These are phyloP conservation scores for Rhododendron ferrugineum DNA, from an alignment of 148 eudicot genomes.

Conservation along the genomic window DNA sequence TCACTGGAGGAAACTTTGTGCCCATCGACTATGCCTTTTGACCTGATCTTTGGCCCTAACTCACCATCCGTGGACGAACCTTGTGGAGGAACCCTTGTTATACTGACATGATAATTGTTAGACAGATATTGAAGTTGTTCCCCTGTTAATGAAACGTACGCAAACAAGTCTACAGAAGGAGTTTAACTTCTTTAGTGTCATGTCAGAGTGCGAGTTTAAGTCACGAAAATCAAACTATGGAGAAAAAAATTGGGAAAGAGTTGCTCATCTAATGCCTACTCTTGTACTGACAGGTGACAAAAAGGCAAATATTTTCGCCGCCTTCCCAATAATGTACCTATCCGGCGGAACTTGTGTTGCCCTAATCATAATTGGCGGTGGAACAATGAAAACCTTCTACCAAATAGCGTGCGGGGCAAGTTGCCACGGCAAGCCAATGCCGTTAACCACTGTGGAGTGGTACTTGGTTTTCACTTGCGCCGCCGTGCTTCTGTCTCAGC, in stretches of 20 bases:
- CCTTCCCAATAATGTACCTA: slow-evolving; percentile 17
- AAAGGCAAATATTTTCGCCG: slow-evolving; percentile 9
- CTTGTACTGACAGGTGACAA: not conserved
- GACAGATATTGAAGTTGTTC: no score
- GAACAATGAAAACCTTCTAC: slow-evolving; percentile 16
- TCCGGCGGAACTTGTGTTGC: slow-evolving; percentile 18
- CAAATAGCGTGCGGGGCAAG: slow-evolving; percentile 12
- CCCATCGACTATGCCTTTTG: no score
- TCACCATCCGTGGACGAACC: no score
- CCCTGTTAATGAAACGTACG: not conserved
- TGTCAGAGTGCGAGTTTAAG: not conserved
- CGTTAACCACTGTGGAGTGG: slow-evolving; percentile 13
- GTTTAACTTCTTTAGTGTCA: not conserved
- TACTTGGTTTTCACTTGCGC: slow-evolving; percentile 15
- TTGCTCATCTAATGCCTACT: not conserved
- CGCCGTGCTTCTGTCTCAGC: slow-evolving; percentile 15
- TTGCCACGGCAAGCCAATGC: not conserved
- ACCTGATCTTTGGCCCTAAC: no score
- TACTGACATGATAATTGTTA: no score
- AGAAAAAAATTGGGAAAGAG: not conserved
- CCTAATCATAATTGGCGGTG: slow-evolving; percentile 10
- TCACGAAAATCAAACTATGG: not conserved
- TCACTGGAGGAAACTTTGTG: no score
- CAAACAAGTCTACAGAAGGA: not conserved
- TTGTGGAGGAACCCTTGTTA: no score